Conservation (phyloP, 305 asterid species). For the Fraxinus paxiana region DNA sequence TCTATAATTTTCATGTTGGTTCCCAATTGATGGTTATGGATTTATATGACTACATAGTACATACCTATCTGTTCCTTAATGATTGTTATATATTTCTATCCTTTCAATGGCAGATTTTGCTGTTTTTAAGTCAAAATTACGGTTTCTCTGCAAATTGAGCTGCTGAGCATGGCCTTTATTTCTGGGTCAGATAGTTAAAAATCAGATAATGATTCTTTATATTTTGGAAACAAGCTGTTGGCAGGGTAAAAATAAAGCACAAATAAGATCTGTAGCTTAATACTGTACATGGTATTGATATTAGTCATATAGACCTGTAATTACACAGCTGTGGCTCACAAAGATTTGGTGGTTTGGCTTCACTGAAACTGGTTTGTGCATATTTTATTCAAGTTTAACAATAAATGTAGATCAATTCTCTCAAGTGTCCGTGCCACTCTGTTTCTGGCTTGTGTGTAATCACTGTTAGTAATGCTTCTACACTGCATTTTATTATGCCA, state of each 20-base stretch:
- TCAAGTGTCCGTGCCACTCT: slow-evolving; percentile 10
- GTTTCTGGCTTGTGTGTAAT: not conserved
- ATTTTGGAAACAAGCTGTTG: not conserved
- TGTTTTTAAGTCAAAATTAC: not conserved
- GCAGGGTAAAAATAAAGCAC: not conserved
- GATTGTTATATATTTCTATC: not conserved
- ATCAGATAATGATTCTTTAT: not conserved
- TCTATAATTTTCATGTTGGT: not conserved
- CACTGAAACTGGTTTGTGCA: not conserved
- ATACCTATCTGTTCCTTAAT: not conserved
- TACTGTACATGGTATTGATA: not conserved
- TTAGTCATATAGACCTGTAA: not conserved
- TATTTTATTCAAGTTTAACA: not conserved
- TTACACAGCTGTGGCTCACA: not conserved
- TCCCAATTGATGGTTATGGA: not conserved
- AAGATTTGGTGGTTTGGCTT: not conserved
- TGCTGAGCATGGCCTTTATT: not conserved
- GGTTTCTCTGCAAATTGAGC: not conserved
- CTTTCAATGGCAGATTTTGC: not conserved
- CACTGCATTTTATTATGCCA: not conserved
- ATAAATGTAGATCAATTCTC: not conserved
- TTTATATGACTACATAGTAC: not conserved
- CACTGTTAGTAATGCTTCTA: not conserved
- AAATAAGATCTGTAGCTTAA: not conserved
- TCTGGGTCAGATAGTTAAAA: not conserved